Evolutionary conservation across 1,139 yeast genomes (phyloP).

Genomic region (Yamadazyma triangularis): DNA sequence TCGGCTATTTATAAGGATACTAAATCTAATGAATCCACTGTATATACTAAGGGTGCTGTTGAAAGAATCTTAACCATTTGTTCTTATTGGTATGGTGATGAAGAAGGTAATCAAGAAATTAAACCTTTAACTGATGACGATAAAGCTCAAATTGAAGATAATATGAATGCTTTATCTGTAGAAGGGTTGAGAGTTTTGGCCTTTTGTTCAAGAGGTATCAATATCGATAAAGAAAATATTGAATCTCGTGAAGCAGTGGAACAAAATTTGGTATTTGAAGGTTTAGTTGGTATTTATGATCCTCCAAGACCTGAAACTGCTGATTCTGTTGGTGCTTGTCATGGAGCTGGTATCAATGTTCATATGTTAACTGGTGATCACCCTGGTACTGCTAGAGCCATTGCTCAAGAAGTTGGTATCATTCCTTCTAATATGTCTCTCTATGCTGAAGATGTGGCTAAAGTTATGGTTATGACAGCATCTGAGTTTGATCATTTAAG

Average conservation of each 20-base stretch:
- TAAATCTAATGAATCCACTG: conserved; percentile 11
- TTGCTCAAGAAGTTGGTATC: conserved; percentile 49
- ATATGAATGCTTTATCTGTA: conserved; percentile 33
- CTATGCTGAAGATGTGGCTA: conserved; percentile 29
- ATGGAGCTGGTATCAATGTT: conserved; percentile 49
- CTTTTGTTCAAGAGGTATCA: conserved; percentile 26
- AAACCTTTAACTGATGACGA: conserved; percentile 21
- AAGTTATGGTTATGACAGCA: conserved; percentile 42
- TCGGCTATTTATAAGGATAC: conserved; percentile 34
- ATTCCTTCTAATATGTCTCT: conserved; percentile 39
- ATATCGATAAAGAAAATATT: conserved; percentile 8
- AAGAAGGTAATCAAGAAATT: conserved; percentile 9
- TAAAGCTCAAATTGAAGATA: conserved; percentile 19
- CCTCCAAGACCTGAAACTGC: conserved; percentile 53
- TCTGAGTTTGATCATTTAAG: conserved; percentile 36
- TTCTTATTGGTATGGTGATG: conserved; percentile 26
- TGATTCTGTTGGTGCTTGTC: conserved; percentile 40
- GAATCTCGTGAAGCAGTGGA: conserved; percentile 25
- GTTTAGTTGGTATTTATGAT: conserved; percentile 49
- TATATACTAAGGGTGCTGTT: conserved; percentile 52
- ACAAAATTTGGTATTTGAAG: conserved; percentile 35
- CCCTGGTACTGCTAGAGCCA: conserved; percentile 49
- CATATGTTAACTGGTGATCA: conserved; percentile 55
- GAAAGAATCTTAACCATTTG: conserved; percentile 43
- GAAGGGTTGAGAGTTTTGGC: conserved; percentile 47